These are phyloP conservation scores for Heterobasidion irregulare DNA, from an alignment of 1,284 basidiomycete species.

Conservation along the genomic window DNA sequence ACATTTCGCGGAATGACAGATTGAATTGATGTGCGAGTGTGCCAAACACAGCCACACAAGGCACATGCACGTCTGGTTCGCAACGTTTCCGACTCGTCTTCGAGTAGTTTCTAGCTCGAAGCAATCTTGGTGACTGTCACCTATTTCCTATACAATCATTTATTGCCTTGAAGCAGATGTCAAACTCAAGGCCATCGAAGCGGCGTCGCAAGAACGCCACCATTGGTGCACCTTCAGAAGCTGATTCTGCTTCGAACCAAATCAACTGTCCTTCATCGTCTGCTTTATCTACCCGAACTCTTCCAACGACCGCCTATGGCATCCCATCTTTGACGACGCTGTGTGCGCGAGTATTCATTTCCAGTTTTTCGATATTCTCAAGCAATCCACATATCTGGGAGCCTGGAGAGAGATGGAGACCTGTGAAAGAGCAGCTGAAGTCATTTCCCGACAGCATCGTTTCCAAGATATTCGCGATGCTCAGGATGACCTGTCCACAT, in stretches of 20 bases:
- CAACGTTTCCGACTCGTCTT: too few relatives aligned
- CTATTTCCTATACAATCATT: background rate
- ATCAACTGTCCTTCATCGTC: conserved; percentile 38
- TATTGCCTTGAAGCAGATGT: background rate
- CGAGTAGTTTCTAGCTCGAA: too few relatives aligned
- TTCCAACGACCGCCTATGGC: conserved; percentile 17
- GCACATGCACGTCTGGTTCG: too few relatives aligned
- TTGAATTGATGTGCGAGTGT: too few relatives aligned
- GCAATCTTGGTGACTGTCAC: too few relatives aligned
- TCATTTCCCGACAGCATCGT: conserved; percentile 44
- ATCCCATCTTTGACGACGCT: conserved; percentile 38
- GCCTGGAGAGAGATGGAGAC: conserved; percentile 24
- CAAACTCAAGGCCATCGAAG: conserved; percentile 16
- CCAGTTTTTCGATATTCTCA: conserved; percentile 32
- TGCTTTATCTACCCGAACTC: conserved; percentile 36
- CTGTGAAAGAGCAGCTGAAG: conserved; percentile 31
- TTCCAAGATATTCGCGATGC: conserved; percentile 40
- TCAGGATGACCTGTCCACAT: conserved; percentile 39
- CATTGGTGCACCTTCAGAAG: conserved; percentile 32
- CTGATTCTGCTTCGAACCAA: conserved; percentile 26
- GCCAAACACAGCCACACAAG: too few relatives aligned
- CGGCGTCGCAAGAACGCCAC: conserved; percentile 19
- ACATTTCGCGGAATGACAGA: too few relatives aligned
- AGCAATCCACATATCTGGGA: conserved; percentile 30
- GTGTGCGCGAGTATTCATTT: conserved; percentile 45